phyloP scores from a whole-genome alignment of 306 rosid species.

The Vigna mungo region DNA sequence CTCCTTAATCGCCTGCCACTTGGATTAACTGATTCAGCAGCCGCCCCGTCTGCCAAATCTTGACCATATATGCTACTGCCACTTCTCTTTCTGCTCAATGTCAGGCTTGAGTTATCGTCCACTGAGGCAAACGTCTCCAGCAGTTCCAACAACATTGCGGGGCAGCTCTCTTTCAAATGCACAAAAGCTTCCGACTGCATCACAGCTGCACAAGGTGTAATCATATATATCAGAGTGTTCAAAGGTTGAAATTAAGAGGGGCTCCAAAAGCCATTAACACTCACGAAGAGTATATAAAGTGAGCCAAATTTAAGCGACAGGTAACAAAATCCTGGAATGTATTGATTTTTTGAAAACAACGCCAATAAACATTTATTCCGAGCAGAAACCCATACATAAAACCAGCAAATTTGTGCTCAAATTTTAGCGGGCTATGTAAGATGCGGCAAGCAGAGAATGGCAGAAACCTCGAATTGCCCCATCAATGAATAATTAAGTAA shows the following conservation, averaged over 20 bases:
- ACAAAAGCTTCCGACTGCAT: slow-evolving; percentile 89
- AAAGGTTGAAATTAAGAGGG: not conserved
- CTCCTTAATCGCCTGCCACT: slow-evolving; percentile 74
- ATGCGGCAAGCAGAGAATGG: slow-evolving; percentile 8
- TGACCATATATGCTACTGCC: slow-evolving; percentile 66
- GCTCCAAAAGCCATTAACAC: slow-evolving; percentile 15
- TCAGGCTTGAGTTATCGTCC: slow-evolving; percentile 61
- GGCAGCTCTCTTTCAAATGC: slow-evolving; percentile 82
- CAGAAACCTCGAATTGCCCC: slow-evolving; percentile 24
- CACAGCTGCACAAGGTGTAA: slow-evolving; percentile 66
- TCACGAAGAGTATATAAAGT: not conserved
- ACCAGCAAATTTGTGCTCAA: not conserved
- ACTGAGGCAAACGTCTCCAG: slow-evolving; percentile 79
- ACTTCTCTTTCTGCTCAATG: slow-evolving; percentile 69
- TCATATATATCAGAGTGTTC: slow-evolving; percentile 25
- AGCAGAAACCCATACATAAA: slow-evolving; percentile 23
- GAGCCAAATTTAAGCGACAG: slow-evolving; percentile 13
- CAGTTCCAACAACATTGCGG: slow-evolving; percentile 77
- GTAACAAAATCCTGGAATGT: slow-evolving; percentile 5
- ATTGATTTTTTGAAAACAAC: not conserved
- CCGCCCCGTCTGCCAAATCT: slow-evolving; percentile 70
- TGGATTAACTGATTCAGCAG: slow-evolving; percentile 69
- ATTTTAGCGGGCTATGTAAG: not conserved
- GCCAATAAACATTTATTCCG: slow-evolving; percentile 24
- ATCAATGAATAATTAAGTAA: not conserved